These are phyloP conservation scores for Magnusiomyces ingens DNA, from an alignment of 1,139 yeast genomes.

Conservation along the genomic window DNA sequence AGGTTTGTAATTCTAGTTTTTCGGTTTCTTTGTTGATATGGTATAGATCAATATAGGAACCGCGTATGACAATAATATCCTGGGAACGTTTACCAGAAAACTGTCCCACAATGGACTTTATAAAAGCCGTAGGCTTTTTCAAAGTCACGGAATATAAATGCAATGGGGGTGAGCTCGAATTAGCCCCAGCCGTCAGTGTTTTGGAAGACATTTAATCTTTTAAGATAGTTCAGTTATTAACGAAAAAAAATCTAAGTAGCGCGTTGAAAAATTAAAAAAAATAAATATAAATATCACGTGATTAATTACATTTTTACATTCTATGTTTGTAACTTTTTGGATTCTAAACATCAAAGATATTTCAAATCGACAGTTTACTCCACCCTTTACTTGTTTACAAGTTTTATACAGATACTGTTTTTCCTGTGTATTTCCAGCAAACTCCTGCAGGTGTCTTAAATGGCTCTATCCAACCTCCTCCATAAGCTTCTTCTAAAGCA, in stretches of 20 bases:
- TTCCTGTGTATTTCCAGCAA: constrained; percentile 12
- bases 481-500: constrained; percentile 9
- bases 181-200: not conserved
- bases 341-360: too few relatives aligned
- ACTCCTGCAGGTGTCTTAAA: constrained; percentile 9
- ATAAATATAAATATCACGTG: not conserved
- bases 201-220: not conserved
- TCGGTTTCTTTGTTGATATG: constrained; percentile 52
- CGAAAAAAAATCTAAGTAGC: not conserved
- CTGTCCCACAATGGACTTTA: constrained; percentile 56
- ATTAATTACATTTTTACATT: not conserved
- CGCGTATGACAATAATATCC: constrained; percentile 55
- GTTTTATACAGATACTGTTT: not conserved
- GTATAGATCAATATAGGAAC: constrained; percentile 48
- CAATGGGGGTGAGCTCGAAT: constrained; percentile 26
- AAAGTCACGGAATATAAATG: constrained; percentile 64
- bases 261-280: not conserved
- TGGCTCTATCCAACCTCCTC: constrained; percentile 12
- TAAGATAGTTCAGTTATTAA: not conserved
- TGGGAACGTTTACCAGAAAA: constrained; percentile 59
- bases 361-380: too few relatives aligned
- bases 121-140: constrained; percentile 47
- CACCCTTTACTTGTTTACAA: not conserved
- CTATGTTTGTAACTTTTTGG: too few relatives aligned
- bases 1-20: constrained; percentile 39